Conservation (phyloP, 2,329 filamentous ascomycete species). For the Cytospora chrysosperma region DNA sequence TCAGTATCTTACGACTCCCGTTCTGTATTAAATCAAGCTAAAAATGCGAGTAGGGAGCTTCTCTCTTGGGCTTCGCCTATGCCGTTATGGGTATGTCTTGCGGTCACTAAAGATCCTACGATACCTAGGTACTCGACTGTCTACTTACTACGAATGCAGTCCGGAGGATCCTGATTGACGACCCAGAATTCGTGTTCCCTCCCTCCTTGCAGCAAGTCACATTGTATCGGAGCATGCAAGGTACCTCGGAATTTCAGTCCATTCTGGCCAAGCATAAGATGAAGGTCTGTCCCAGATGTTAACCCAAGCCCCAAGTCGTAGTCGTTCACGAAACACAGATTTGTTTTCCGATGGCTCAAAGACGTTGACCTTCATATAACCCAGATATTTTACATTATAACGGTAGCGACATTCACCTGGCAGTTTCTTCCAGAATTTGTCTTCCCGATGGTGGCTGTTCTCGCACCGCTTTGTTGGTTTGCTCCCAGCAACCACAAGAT, state of each 20-base stretch:
- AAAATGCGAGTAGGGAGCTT: slow-evolving; percentile 18
- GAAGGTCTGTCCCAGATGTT: slow-evolving; percentile 9
- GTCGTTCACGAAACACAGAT: background rate
- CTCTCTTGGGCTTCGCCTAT: slow-evolving; percentile 26
- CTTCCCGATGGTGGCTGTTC: slow-evolving; percentile 26
- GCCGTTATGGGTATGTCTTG: slow-evolving; percentile 24
- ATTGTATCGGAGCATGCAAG: slow-evolving; percentile 27
- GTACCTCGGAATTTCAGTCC: slow-evolving; percentile 15
- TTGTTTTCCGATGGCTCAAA: too few species aligned
- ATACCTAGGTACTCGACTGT: too few species aligned
- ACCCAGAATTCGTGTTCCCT: slow-evolving; percentile 28
- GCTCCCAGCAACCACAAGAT: slow-evolving; percentile 26
- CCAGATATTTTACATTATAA: slow-evolving; percentile 23
- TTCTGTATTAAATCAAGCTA: background rate
- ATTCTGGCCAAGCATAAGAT: slow-evolving; percentile 11
- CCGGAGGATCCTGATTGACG: slow-evolving; percentile 26
- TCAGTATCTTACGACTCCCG: background rate
- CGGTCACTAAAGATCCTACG: background rate
- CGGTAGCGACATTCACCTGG: slow-evolving; percentile 23
- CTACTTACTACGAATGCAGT: slow-evolving; percentile 7
- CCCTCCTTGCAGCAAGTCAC: slow-evolving; percentile 27
- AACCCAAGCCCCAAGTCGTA: too few species aligned
- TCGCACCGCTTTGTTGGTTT: slow-evolving; percentile 29
- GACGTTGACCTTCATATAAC: background rate
- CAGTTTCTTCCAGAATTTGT: slow-evolving; percentile 27